A percentile compares a stretch with the other conserved stretches of the same genome.
Evolutionary conservation across 106 monocot species (phyloP).

Genomic region (Ottelia alismoides): DNA sequence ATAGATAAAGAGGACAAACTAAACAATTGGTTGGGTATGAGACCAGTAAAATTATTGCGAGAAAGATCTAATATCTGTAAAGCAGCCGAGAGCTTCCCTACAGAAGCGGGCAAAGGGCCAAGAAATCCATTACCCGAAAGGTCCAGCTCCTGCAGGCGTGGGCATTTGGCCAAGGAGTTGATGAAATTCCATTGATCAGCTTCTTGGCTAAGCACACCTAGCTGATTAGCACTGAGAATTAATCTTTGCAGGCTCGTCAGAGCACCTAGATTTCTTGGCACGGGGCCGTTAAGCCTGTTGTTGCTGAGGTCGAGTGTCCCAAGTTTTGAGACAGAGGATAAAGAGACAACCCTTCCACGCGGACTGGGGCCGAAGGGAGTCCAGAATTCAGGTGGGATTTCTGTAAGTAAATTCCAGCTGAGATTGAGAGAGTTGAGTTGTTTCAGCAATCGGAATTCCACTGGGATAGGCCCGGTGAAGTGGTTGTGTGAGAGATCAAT

Average conservation of each 20-base stretch:
- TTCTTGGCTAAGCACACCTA: constrained; percentile 29
- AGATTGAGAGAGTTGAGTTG: constrained; percentile 29
- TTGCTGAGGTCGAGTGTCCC: too few species aligned
- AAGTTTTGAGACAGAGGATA: constrained; percentile 30
- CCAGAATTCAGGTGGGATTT: too few species aligned
- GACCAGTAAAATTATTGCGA: too few species aligned
- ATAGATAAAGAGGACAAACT: constrained; percentile 1
- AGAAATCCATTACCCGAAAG: too few species aligned
- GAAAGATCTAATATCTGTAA: too few species aligned
- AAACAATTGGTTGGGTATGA: constrained; percentile 7
- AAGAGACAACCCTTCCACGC: too few species aligned
- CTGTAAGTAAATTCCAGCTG: constrained; percentile 29
- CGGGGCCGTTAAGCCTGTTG: background rate
- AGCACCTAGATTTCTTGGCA: background rate
- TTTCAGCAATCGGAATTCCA: constrained; percentile 19
- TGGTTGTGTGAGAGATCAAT: constrained; percentile 40
- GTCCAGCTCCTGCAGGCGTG: too few species aligned
- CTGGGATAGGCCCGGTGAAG: constrained; percentile 48
- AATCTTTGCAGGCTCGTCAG: background rate
- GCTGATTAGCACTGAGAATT: too few species aligned
- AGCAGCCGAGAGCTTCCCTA: too few species aligned
- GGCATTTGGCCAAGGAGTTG: too few species aligned
- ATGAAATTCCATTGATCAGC: too few species aligned
- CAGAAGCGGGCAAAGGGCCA: too few species aligned
- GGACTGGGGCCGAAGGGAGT: background rate